Percentiles rank a stretch among this genome's conserved stretches.
phyloP scores from a whole-genome alignment of 2,329 filamentous ascomycete species.

The Teratosphaeria zuluensis region DNA sequence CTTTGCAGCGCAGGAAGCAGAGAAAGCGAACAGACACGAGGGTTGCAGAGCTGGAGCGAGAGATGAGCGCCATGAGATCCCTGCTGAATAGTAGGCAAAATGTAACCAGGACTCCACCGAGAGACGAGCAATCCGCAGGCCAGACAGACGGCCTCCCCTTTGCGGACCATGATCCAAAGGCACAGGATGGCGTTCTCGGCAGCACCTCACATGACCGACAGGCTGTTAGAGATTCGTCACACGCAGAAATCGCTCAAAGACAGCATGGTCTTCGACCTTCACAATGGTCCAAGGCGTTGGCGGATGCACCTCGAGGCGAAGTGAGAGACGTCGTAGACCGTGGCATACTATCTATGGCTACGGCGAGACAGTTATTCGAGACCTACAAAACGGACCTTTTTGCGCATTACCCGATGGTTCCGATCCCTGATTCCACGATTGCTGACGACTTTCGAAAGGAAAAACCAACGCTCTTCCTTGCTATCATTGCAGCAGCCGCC shows the following conservation, averaged over 20 bases:
- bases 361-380: slow-evolving; percentile 46
- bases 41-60: slow-evolving; percentile 36
- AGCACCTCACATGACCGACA: background rate
- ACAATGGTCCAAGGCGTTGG: slow-evolving; percentile 5
- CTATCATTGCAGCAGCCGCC: slow-evolving; percentile 54
- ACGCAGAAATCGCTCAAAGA: background rate
- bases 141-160: background rate
- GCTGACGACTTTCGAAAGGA: slow-evolving; percentile 46
- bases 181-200: background rate
- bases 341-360: slow-evolving; percentile 47
- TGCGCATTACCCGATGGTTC: slow-evolving; percentile 52
- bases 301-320: slow-evolving; percentile 7
- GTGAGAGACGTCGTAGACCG: slow-evolving; percentile 43
- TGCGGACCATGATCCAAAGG: background rate
- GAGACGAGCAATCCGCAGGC: background rate
- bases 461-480: slow-evolving; percentile 60
- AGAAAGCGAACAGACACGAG: slow-evolving; percentile 37
- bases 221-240: background rate
- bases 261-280: background rate
- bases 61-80: slow-evolving; percentile 33
- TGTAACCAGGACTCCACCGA: background rate
- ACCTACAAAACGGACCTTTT: slow-evolving; percentile 53
- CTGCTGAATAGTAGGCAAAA: slow-evolving; percentile 21
- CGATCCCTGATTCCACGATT: slow-evolving; percentile 47
- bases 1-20: slow-evolving; percentile 32